Percentiles rank a stretch among this genome's conserved stretches.
Evolutionary conservation across 768 basidiomycete species (phyloP).

Genomic region (Clitopilus hobsonii): DNA sequence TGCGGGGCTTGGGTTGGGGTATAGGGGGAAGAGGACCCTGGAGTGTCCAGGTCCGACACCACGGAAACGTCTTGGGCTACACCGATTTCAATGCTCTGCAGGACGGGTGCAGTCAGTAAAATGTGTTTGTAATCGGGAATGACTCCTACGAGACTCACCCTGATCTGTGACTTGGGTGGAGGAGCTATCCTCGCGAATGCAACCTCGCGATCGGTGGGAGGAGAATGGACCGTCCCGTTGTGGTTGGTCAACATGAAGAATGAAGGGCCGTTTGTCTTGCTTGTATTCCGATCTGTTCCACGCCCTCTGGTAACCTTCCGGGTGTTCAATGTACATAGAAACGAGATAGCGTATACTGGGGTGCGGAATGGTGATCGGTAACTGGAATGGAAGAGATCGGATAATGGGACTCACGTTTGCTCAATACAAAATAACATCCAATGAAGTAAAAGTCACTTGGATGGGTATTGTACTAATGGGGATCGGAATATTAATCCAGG

Average conservation of each 20-base stretch:
- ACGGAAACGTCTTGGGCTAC: constrained; percentile 13
- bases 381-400: constrained; percentile 4
- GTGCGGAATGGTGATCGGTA: neutral
- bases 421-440: constrained; percentile 53
- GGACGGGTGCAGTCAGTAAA: neutral
- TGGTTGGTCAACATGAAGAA: constrained; percentile 10
- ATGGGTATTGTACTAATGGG: constrained; percentile 44
- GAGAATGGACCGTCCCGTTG: neutral
- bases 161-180: constrained; percentile 2
- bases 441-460: constrained; percentile 53
- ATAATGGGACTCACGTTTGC: constrained; percentile 37
- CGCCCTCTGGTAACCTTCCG: constrained; percentile 44
- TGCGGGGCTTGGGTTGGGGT: neutral
- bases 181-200: neutral
- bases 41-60: neutral
- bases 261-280: constrained; percentile 30
- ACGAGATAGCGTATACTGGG: constrained; percentile 37
- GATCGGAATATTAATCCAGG: neutral
- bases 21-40: neutral
- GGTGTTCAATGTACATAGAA: constrained; percentile 49
- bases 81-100: constrained; percentile 14
- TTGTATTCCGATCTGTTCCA: constrained; percentile 18
- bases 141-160: neutral
- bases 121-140: neutral
- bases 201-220: too few relatives aligned